phyloP scores from a whole-genome alignment of 129 eudicot genomes.

The Erigeron canadensis region DNA sequence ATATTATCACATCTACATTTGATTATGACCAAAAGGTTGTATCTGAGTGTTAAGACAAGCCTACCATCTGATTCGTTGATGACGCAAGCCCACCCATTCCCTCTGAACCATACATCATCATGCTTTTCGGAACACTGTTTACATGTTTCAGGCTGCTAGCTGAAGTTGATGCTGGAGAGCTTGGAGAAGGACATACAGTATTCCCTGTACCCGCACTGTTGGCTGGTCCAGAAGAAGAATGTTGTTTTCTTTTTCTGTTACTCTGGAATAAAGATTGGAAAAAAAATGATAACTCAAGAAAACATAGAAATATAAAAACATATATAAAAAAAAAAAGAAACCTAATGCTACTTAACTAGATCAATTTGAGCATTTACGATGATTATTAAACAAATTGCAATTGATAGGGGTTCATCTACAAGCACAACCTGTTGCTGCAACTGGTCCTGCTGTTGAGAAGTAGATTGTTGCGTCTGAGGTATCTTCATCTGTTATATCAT shows the following conservation, averaged over 20 bases:
- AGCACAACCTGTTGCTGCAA: constrained; percentile 65
- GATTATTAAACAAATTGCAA: neutral
- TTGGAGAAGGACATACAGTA: constrained; percentile 74
- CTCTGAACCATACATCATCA: constrained; percentile 75
- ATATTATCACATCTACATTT: neutral
- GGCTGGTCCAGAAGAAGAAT: constrained; percentile 88
- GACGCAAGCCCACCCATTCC: constrained; percentile 71
- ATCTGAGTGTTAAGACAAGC: neutral
- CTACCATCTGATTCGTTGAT: constrained; percentile 76
- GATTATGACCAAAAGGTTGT: neutral
- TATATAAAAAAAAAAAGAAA: no score
- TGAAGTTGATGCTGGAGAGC: constrained; percentile 73
- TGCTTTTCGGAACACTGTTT: constrained; percentile 41
- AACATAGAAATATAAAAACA: neutral
- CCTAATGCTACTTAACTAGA: neutral
- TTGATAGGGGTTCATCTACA: constrained; percentile 2
- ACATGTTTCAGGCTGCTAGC: constrained; percentile 68
- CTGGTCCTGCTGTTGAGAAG: constrained; percentile 83
- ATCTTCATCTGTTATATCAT: constrained; percentile 56
- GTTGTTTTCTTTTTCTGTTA: constrained; percentile 81
- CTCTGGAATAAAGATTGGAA: constrained; percentile 39
- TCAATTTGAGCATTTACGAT: neutral
- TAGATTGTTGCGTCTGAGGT: constrained; percentile 66
- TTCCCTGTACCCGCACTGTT: constrained; percentile 90
- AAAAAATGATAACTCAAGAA: neutral